Evolutionary conservation across 2,329 filamentous ascomycete species (phyloP).

Genomic region (Alternaria rosae): DNA sequence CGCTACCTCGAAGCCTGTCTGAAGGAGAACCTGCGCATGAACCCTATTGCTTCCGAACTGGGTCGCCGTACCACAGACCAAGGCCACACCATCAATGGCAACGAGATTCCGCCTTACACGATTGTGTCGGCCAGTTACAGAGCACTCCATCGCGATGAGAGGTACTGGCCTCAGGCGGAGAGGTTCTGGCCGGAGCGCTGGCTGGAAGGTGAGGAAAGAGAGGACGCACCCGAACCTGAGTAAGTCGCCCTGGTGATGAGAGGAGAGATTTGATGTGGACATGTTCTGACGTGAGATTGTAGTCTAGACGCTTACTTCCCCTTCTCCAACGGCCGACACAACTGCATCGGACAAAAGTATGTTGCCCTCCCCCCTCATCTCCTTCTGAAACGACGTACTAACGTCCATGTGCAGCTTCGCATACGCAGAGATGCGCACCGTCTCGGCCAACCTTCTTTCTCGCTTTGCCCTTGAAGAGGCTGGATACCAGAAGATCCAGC

Average conservation of each 20-base stretch:
- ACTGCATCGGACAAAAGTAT: conserved; percentile 1
- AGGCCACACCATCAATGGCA: not conserved
- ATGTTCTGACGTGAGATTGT: not conserved
- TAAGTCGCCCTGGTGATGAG: not conserved
- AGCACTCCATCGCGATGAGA: not conserved
- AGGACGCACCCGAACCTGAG: conserved; percentile 1
- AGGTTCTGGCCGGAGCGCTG: conserved; percentile 4
- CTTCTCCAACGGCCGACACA: conserved; percentile 1
- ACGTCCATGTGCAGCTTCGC: not conserved
- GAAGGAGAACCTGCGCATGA: conserved; percentile 1
- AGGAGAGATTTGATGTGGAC: not conserved
- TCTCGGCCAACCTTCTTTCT: not conserved
- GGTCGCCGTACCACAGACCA: not conserved
- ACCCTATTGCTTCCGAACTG: not conserved
- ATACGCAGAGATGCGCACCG: conserved; percentile 4
- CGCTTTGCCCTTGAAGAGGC: not conserved
- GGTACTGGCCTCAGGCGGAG: conserved; percentile 1
- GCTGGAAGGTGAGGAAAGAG: conserved; percentile 1
- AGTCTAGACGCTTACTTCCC: conserved; percentile 3
- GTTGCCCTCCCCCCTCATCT: not conserved
- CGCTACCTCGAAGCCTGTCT: not conserved
- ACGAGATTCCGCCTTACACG: not conserved
- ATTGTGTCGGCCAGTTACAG: conserved; percentile 1
- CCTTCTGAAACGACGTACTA: not conserved
- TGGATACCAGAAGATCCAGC: conserved; percentile 1